These are phyloP conservation scores for Cyphellophora attinorum DNA, from an alignment of 2,329 filamentous ascomycete genomes.

Conservation along the genomic window DNA sequence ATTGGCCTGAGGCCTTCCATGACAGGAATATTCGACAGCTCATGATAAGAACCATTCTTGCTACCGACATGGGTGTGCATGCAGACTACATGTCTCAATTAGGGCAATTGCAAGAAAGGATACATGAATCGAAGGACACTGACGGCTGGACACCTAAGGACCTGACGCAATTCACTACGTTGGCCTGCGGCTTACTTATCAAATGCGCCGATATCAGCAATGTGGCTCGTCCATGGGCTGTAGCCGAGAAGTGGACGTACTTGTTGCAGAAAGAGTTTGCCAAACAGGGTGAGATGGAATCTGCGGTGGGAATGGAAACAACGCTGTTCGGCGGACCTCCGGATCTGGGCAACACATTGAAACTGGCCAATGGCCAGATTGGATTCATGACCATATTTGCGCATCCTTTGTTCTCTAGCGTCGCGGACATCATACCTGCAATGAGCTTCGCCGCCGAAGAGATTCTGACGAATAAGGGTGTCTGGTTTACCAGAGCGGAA, in stretches of 20 bases:
- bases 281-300: constrained; percentile 85
- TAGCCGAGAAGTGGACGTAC: constrained; percentile 80
- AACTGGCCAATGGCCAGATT: constrained; percentile 78
- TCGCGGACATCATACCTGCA: constrained; percentile 74
- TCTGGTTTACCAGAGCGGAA: constrained; percentile 61
- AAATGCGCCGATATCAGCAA: constrained; percentile 99
- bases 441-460: constrained; percentile 79
- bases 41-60: constrained; percentile 95
- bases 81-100: constrained; percentile 94
- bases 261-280: constrained; percentile 95
- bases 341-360: constrained; percentile 72
- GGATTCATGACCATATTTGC: constrained; percentile 97
- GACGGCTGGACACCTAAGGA: constrained; percentile 70
- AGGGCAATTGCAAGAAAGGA: constrained; percentile 67
- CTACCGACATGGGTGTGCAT: constrained; percentile 95
- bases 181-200: constrained; percentile 85
- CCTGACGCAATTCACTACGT: constrained; percentile 63
- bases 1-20: constrained; percentile 79
- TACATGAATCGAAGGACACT: constrained; percentile 53
- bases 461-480: constrained; percentile 63
- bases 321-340: constrained; percentile 71
- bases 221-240: constrained; percentile 74
- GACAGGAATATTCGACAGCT: constrained; percentile 72
- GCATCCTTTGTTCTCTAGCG: constrained; percentile 78
- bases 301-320: constrained; percentile 75